Evolutionary conservation across 2,329 filamentous ascomycete species (phyloP), one percentile per base, ranked within the genome.

Genomic region (Knufia fluminis): DNA sequence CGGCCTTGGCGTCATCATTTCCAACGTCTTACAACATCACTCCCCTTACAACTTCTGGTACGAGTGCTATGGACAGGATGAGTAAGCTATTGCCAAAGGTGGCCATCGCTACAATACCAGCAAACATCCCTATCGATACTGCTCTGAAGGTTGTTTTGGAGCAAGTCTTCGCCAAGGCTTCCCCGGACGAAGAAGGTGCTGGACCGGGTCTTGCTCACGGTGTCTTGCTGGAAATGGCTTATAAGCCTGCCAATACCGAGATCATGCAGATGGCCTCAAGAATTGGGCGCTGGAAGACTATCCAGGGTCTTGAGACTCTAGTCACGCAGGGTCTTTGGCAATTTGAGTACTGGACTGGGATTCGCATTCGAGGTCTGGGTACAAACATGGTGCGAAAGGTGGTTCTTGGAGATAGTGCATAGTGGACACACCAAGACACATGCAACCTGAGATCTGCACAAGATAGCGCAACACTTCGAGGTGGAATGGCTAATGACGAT

Each of bases 161-260:
- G 55, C 60, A 65, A 2, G 64, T 82, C 50, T 78, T 82, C 54
- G 31, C 23, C 12, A 48, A 54, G 46, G 58, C 64, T 51, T 62
- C 61, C 8, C 67, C 70, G 3, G 67, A 72, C 14, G 60, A 80
- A 28, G 62, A 81, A n/a, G 68, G 71, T 51, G 53, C 64, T 58
- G 55, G 64, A 60, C 53, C 60, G 48, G 59, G 63, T 61, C 55
- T 63, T 45, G 56, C 50, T 50, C 49, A 62, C 20, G 76, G 78
- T 17, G 78, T 92, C 10, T 68, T 97, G 53, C 70, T 97, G 2
- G 92, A 98, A 67, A 95, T 98, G 90, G 91, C 92, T 1, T 98
- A 98, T 68, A 94, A 91, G 67, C 92, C 92, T 17, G 73, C 78
- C 0, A 77, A 86, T 46, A 98, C 92, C 3, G 79, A 83, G 6